These are phyloP conservation scores for Penicillium steckii DNA, from an alignment of 495 filamentous ascomycete genomes.

Conservation along the genomic window DNA sequence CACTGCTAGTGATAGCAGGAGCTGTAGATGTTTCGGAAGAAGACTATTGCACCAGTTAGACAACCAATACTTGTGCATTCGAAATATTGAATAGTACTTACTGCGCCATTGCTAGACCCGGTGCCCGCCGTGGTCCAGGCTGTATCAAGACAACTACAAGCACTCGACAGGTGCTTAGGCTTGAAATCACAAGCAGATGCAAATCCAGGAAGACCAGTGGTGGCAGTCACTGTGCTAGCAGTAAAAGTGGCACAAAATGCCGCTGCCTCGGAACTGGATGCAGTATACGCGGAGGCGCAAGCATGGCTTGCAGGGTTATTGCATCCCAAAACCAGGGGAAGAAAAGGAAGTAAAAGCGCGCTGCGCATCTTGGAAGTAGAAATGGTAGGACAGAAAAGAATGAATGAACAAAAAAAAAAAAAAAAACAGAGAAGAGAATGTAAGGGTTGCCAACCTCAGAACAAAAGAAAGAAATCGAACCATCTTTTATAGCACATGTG, in stretches of 20 bases:
- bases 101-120: neutral
- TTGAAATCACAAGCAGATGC: slow-evolving; percentile 25
- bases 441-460: neutral
- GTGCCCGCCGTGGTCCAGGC: slow-evolving; percentile 13
- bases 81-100: neutral
- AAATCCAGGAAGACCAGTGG: slow-evolving; percentile 25
- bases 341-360: slow-evolving; percentile 28
- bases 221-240: slow-evolving; percentile 24
- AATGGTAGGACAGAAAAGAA: slow-evolving; percentile 15
- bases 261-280: slow-evolving; percentile 23
- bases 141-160: slow-evolving; percentile 30
- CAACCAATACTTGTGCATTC: too few relatives aligned
- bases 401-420: slow-evolving; percentile 4
- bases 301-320: slow-evolving; percentile 27
- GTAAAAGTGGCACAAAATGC: slow-evolving; percentile 33
- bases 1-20: slow-evolving; percentile 2
- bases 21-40: neutral
- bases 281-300: slow-evolving; percentile 30
- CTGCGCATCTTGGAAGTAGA: slow-evolving; percentile 36
- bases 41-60: too few relatives aligned
- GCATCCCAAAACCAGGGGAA: slow-evolving; percentile 29
- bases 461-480: neutral
- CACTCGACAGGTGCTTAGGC: slow-evolving; percentile 28
- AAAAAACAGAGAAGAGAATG: neutral
- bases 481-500: neutral